Conservation (phyloP, 495 filamentous ascomycete species). For the Jackrogersella multiformis region DNA sequence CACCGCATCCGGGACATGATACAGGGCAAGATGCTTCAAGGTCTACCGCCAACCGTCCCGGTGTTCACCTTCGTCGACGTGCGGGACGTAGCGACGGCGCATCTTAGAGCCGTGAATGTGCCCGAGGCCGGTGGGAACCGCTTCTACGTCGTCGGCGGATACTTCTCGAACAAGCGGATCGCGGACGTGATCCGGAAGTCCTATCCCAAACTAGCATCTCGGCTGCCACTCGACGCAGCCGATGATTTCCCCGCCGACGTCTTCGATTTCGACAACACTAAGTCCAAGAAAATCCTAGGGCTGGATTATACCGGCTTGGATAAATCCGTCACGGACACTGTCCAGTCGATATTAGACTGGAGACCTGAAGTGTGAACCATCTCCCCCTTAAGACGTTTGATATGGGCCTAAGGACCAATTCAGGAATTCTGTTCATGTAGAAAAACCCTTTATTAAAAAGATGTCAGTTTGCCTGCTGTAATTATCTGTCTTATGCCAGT, state of each 20-base stretch:
- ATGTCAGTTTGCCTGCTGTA: no score
- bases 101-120: constrained; percentile 49
- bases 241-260: constrained; percentile 53
- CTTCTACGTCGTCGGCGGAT: constrained; percentile 55
- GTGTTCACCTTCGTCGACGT: constrained; percentile 62
- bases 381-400: no score
- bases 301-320: constrained; percentile 51
- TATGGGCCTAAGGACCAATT: no score
- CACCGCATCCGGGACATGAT: constrained; percentile 54
- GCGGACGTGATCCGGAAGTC: constrained; percentile 43
- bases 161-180: constrained; percentile 55
- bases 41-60: constrained; percentile 48
- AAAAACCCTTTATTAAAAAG: no score
- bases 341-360: constrained; percentile 43
- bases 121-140: constrained; percentile 54
- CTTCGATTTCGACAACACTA: constrained; percentile 50
- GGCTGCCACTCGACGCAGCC: constrained; percentile 37
- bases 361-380: neutral
- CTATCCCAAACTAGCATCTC: constrained; percentile 38
- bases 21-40: constrained; percentile 43
- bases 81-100: constrained; percentile 58
- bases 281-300: constrained; percentile 49
- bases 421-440: no score
- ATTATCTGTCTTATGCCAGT: no score
- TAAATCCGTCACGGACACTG: constrained; percentile 52